phyloP scores from a whole-genome alignment of 495 filamentous ascomycete species.

The Annulohypoxylon nitens region DNA sequence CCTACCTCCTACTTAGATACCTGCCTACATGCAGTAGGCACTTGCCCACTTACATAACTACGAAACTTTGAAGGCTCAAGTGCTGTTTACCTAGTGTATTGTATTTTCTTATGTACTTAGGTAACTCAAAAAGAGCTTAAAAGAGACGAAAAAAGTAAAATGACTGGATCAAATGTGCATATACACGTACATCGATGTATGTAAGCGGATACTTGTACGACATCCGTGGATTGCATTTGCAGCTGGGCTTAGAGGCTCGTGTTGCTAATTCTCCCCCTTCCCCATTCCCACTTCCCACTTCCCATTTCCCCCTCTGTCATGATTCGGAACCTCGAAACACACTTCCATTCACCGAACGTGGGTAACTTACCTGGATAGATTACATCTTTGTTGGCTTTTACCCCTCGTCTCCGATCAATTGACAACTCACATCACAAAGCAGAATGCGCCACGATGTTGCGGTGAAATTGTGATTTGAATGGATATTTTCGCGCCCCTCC shows the following conservation, averaged over 20 bases:
- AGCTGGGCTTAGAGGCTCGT: conserved; percentile 9
- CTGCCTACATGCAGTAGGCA: too few relatives aligned
- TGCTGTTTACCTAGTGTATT: too few relatives aligned
- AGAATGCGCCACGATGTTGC: conserved; percentile 13
- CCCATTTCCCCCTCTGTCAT: not conserved
- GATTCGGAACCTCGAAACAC: not conserved
- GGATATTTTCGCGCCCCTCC: not conserved
- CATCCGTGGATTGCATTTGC: not conserved
- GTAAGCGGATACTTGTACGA: not conserved
- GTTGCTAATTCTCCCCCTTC: not conserved
- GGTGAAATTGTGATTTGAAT: conserved; percentile 4
- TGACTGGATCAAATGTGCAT: too few relatives aligned
- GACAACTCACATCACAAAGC: conserved; percentile 29
- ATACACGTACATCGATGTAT: too few relatives aligned
- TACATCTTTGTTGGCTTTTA: conserved; percentile 12
- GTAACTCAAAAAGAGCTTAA: too few relatives aligned
- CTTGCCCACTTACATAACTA: too few relatives aligned
- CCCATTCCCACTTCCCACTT: not conserved
- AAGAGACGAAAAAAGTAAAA: too few relatives aligned
- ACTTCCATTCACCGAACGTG: conserved; percentile 25
- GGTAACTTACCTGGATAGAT: not conserved
- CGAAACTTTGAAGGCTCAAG: too few relatives aligned
- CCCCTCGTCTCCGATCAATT: conserved; percentile 9
- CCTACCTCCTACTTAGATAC: not conserved
- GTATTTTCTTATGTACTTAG: too few relatives aligned